These are phyloP conservation scores for Pleurotus giganteus DNA, from an alignment of 768 basidiomycete species.

Conservation along the genomic window DNA sequence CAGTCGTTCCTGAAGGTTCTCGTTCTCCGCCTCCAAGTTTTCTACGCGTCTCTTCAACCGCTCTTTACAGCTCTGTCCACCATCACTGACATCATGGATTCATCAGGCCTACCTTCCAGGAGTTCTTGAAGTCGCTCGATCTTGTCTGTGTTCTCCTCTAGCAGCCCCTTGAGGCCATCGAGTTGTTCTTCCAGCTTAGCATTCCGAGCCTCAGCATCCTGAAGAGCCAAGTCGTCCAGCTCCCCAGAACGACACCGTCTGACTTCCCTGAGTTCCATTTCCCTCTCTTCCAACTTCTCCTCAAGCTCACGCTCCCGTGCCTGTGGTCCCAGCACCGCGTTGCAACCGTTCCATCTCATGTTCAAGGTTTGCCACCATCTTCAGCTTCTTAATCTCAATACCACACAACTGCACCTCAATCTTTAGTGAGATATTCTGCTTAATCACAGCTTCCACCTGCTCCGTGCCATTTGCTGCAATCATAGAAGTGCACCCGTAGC, in stretches of 20 bases:
- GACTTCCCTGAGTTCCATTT: slow-evolving; percentile 66
- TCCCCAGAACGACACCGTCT: slow-evolving; percentile 42
- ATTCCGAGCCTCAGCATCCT: slow-evolving; percentile 59
- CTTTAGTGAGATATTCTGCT: slow-evolving; percentile 92
- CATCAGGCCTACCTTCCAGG: slow-evolving; percentile 54
- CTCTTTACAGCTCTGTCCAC: slow-evolving; percentile 37
- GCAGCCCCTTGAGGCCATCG: slow-evolving; percentile 61
- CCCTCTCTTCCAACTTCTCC: slow-evolving; percentile 70
- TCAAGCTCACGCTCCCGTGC: slow-evolving; percentile 74
- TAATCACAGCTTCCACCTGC: slow-evolving; percentile 87
- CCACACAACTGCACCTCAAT: slow-evolving; percentile 88
- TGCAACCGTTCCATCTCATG: slow-evolving; percentile 73
- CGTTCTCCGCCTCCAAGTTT: slow-evolving; percentile 61
- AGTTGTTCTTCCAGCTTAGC: slow-evolving; percentile 72
- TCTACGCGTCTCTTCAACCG: slow-evolving; percentile 49
- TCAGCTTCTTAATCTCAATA: slow-evolving; percentile 88
- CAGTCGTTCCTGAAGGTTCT: slow-evolving; percentile 54
- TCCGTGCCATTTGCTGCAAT: slow-evolving; percentile 84
- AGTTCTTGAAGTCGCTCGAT: slow-evolving; percentile 70
- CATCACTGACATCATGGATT: slow-evolving; percentile 36
- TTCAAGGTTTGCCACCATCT: slow-evolving; percentile 81
- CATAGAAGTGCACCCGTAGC: slow-evolving; percentile 91
- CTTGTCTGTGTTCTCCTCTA: slow-evolving; percentile 85
- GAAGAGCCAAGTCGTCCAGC: slow-evolving; percentile 49
- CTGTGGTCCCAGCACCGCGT: slow-evolving; percentile 40